Conservation (phyloP, 1,284 basidiomycete genomes). For the Melampsora americana region DNA sequence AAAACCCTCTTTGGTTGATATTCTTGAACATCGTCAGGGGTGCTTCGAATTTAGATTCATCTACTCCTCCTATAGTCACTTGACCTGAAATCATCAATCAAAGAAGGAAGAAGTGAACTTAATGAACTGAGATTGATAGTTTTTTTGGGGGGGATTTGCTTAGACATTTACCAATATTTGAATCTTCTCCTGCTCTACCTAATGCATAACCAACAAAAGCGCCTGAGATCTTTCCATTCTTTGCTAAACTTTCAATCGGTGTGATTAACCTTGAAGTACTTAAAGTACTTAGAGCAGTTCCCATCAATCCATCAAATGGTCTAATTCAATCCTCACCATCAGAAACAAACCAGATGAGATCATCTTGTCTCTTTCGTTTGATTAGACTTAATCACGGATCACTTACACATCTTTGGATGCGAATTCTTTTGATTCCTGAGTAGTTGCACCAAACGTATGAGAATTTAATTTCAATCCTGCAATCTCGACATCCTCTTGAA, state of each 20-base stretch:
- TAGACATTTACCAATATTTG: conserved; percentile 21
- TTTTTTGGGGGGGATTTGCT: too few relatives aligned
- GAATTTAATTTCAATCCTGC: conserved; percentile 64
- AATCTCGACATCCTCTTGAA: conserved; percentile 66
- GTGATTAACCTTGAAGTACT: conserved; percentile 68
- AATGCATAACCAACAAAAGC: conserved; percentile 79
- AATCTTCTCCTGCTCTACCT: conserved; percentile 61
- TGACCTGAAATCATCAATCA: conserved; percentile 30
- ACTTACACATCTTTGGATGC: conserved; percentile 51
- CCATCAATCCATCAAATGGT: conserved; percentile 78
- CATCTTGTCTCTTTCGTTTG: too few relatives aligned
- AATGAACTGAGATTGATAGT: too few relatives aligned
- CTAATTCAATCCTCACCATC: conserved; percentile 48
- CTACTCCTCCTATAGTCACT: conserved; percentile 73
- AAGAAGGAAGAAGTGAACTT: too few relatives aligned
- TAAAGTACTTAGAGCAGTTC: conserved; percentile 68
- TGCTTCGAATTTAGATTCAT: conserved; percentile 65
- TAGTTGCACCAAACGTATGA: conserved; percentile 72
- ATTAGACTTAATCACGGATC: too few relatives aligned
- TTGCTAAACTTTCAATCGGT: conserved; percentile 69
- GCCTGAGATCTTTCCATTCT: conserved; percentile 62
- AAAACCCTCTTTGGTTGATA: conserved; percentile 54
- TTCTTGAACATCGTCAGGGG: conserved; percentile 52
- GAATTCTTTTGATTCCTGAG: conserved; percentile 66
- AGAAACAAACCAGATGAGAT: conserved; percentile 46